Evolutionary conservation across 2,329 filamentous ascomycete species (phyloP).

Genomic region (Claviceps sp.): DNA sequence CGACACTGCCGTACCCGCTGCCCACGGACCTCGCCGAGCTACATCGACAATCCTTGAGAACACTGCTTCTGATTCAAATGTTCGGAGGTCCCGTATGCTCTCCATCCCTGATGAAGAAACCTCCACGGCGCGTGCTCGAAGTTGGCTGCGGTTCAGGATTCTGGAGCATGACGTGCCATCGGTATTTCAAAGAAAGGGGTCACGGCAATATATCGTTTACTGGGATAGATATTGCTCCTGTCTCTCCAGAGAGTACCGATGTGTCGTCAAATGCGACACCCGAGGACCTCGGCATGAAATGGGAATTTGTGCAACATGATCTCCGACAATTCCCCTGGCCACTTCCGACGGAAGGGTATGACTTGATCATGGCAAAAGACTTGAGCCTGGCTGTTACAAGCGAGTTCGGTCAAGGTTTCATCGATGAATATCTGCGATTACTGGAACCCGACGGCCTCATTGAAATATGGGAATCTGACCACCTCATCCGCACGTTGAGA

Average conservation of each 20-base stretch:
- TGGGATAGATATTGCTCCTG: slow-evolving; percentile 66
- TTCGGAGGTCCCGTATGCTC: slow-evolving; percentile 72
- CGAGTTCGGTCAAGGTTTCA: slow-evolving; percentile 38
- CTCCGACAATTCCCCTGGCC: slow-evolving; percentile 63
- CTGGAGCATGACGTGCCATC: slow-evolving; percentile 81
- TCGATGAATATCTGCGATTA: slow-evolving; percentile 65
- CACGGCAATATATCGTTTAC: slow-evolving; percentile 62
- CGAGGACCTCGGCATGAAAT: slow-evolving; percentile 61
- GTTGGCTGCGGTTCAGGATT: slow-evolving; percentile 78
- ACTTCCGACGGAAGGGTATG: slow-evolving; percentile 67
- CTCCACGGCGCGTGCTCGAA: slow-evolving; percentile 69
- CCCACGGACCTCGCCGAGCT: slow-evolving; percentile 79
- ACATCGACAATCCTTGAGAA: slow-evolving; percentile 75
- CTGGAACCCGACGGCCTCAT: slow-evolving; percentile 65
- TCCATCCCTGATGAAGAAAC: slow-evolving; percentile 48
- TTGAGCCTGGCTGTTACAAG: slow-evolving; percentile 53
- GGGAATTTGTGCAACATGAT: slow-evolving; percentile 83
- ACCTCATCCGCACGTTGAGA: slow-evolving; percentile 68
- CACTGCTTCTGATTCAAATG: slow-evolving; percentile 66
- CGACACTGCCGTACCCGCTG: slow-evolving; percentile 62
- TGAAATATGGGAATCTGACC: slow-evolving; percentile 84
- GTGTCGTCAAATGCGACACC: slow-evolving; percentile 28
- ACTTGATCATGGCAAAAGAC: slow-evolving; percentile 82
- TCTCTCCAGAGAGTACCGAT: slow-evolving; percentile 35
- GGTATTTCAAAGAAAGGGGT: slow-evolving; percentile 58